A percentile compares a stretch with the other conserved stretches of the same genome.
Conservation (phyloP, 371 early-diverging fungal genomes). For the Syncephalastrum racemosum region DNA sequence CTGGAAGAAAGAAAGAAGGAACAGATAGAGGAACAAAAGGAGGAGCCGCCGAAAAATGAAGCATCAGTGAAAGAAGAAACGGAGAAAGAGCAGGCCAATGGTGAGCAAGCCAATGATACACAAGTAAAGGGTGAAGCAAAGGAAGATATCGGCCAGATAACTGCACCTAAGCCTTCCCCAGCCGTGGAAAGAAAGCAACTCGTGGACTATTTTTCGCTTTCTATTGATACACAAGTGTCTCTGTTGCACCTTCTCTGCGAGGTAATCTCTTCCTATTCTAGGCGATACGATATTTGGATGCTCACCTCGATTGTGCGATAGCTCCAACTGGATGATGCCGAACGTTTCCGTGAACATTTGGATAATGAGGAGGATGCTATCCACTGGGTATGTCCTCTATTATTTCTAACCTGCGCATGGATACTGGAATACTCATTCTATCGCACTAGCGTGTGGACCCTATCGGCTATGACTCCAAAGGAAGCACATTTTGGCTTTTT, state of each 20-base stretch:
- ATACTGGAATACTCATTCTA: neutral
- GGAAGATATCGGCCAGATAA: too few relatives aligned
- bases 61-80: neutral
- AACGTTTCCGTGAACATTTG: constrained; percentile 57
- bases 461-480: constrained; percentile 66
- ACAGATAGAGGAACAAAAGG: constrained; percentile 3
- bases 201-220: constrained; percentile 39
- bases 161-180: constrained; percentile 2
- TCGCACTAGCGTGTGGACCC: constrained; percentile 67
- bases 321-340: constrained; percentile 73
- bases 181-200: constrained; percentile 5
- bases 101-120: too few relatives aligned
- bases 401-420: neutral
- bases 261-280: constrained; percentile 14
- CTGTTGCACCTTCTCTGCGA: constrained; percentile 50
- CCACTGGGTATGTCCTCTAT: constrained; percentile 55
- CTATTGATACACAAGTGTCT: constrained; percentile 44
- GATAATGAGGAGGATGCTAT: constrained; percentile 58
- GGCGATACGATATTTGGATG: constrained; percentile 8
- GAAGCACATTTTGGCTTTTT: constrained; percentile 75
- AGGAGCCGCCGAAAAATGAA: neutral
- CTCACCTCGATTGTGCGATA: constrained; percentile 21
- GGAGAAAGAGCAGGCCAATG: constrained; percentile 10
- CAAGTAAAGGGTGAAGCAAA: too few relatives aligned
- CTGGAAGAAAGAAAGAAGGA: constrained; percentile 9